Evolutionary conservation across 108 stramenopile species (phyloP).

Genomic region (Pseudonitzschia multiseries): DNA sequence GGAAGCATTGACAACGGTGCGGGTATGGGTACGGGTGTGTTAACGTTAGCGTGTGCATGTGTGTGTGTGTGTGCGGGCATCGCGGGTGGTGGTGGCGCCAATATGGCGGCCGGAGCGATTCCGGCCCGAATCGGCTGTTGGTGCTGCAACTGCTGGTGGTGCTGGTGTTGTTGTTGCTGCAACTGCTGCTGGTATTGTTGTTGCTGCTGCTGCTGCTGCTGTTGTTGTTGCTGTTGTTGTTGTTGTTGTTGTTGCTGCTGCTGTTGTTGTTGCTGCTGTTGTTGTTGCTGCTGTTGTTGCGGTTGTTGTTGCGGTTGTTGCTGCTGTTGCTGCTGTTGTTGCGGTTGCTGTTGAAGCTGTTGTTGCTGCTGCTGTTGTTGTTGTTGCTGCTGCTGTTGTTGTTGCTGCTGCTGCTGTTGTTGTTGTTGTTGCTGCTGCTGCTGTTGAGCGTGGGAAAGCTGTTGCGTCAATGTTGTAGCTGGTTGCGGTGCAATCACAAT

Average conservation of each 20-base stretch:
- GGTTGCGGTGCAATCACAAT: conserved; percentile 17
- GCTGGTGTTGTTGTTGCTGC: conserved; percentile 8
- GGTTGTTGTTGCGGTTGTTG: conserved; percentile 16
- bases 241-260: conserved; percentile 9
- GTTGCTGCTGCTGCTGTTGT: conserved; percentile 7
- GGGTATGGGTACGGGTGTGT: no score
- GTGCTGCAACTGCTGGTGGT: not conserved
- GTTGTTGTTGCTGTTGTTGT: conserved; percentile 10
- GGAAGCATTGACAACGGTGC: not conserved
- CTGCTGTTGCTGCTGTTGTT: conserved; percentile 6
- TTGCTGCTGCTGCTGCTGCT: conserved; percentile 9
- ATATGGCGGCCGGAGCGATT: not conserved
- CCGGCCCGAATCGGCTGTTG: conserved; percentile 5
- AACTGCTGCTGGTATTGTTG: conserved; percentile 25
- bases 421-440: conserved; percentile 4
- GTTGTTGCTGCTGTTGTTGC: conserved; percentile 16
- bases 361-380: conserved; percentile 11
- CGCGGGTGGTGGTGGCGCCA: not conserved
- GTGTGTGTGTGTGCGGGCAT: not conserved
- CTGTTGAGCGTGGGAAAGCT: conserved; percentile 5
- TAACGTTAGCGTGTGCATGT: no score
- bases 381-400: conserved; percentile 16
- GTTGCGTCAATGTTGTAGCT: conserved; percentile 28
- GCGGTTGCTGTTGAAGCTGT: conserved; percentile 24
- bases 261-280: conserved; percentile 10